Evolutionary conservation across 176 grass and related monocot genomes (phyloP), one percentile per base, ranked within the genome.

Genomic region (Areca catechu): DNA sequence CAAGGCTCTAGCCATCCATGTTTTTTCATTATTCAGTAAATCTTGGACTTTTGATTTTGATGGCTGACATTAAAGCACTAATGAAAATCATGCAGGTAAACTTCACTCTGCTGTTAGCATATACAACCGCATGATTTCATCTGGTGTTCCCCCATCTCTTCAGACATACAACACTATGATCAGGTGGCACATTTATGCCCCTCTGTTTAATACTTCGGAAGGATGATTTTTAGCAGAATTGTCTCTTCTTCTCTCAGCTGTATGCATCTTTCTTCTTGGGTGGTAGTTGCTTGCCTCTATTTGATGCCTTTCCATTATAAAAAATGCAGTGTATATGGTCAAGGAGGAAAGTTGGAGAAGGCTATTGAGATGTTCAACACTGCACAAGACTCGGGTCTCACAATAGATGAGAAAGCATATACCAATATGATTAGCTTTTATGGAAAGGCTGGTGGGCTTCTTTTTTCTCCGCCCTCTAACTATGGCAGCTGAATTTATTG

Each of bases 161-260:
- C 83, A 88, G 71, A 97, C 92, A 67, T 85, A 88, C 23, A 86
- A 89, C 57, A 80, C 85, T 65, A 90, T 97, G 92, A 97, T 97
- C 71, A 97, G 86, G 92, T 97, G 84, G 25, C 10, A 43, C 34
- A 43, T 43, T 43, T 43, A 43, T 43, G 34, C 34, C 1, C 34
- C 34, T 29, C 34, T 43, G 34, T 43, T 29, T 43, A 14, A 43
- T 43, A 14, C 34, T 14, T 43, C 1, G 10, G 34, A 43, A 43
- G 34, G 9, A 43, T 43, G 34, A 6, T 43, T 43, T 43, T 7
- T 12, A 10, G 10, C 34, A 43, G 34, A 43, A 43, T 10, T 43
- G 34, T 43, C 9, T 12, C 34, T 43, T 34, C 30, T 34, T 37
- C 34, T 43, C 9, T 43, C 34, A 43, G 34, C 6, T 43, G 34